Evolutionary conservation across 441 rosid genomes (phyloP).

Genomic region (Erodium chrysanthum): DNA sequence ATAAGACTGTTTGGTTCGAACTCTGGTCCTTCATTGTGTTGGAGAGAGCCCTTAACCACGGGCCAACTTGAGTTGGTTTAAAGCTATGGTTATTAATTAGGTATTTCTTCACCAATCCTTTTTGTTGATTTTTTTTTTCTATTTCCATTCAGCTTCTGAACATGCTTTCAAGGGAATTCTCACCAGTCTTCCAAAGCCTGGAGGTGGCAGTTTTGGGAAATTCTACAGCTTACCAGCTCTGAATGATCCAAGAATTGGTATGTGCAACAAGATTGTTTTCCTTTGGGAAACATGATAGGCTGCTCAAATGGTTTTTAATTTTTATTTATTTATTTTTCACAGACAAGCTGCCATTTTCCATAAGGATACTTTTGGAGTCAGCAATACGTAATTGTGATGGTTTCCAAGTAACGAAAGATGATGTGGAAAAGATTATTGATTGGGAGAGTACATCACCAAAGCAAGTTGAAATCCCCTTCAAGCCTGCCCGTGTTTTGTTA

Average conservation of each 20-base stretch:
- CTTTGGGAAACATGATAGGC: too few relatives aligned
- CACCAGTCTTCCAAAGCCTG: constrained; percentile 41
- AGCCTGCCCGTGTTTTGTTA: constrained; percentile 52
- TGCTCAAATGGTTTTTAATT: too few relatives aligned
- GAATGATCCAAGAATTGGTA: constrained; percentile 52
- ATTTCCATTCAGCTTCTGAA: constrained; percentile 31
- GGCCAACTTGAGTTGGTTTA: too few relatives aligned
- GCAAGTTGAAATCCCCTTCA: constrained; percentile 62
- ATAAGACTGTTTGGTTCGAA: too few relatives aligned
- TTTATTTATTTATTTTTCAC: constrained; percentile 8
- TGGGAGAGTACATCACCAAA: constrained; percentile 52
- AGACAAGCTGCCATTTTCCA: constrained; percentile 49
- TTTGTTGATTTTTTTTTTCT: background rate
- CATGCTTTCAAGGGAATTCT: constrained; percentile 39
- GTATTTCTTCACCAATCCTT: background rate
- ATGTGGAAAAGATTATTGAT: constrained; percentile 53
- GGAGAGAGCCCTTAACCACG: too few relatives aligned
- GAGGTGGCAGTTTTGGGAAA: constrained; percentile 41
- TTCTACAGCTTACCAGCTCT: constrained; percentile 37
- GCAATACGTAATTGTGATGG: constrained; percentile 53
- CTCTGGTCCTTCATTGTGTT: too few relatives aligned
- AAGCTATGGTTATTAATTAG: too few relatives aligned
- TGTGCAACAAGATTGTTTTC: background rate
- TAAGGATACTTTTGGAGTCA: constrained; percentile 52
- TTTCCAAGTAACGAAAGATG: constrained; percentile 49